Evolutionary conservation across 179 eudicot genomes (phyloP), one percentile per base, ranked within the genome.

Genomic region (Beta corolliflora): DNA sequence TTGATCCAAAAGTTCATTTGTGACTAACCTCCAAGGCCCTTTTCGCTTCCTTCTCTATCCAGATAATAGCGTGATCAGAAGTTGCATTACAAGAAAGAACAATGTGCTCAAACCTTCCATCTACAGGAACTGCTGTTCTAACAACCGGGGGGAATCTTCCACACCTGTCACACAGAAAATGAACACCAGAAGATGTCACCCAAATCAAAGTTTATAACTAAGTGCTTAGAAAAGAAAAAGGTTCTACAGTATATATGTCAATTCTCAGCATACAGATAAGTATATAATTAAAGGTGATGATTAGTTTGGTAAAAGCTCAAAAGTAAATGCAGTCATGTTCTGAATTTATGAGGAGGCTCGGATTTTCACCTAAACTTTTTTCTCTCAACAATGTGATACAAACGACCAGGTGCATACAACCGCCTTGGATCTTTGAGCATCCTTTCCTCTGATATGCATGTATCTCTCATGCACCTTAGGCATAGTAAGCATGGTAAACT

Each of bases 401-500:
- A 91, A 78, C 98, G 98, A 80, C 99, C 98, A 65, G 99, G 97
- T 71, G 98, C 97, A 87, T 93, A 97, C 80, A 97, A 83, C 80
- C 98, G 91, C 84, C 98, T 89, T n/a, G 98, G 97, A 85, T 94
- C 99, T 86, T 83, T 88, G 58, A 97, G 92, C 92, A 79, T 89
- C 79, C 77, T 89, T 82, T 91, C 93, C 78, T 94, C 97, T 59
- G 91, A 81, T 25, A 91, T 90, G 89, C 92, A 97, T 67, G 99
- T 97, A 83, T 97, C 99, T 87, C 89, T 94, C 87, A 92, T 85
- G 87, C 99, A 97, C 84, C 92, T 86, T 75, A 90, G 66, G 90
- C 98, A 97, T 74, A 97, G 79, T 80, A 97, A 84, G 89, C 99
- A 97, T 36, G 99, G 99, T 87, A 97, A 89, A 85, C 99, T 97